Conservation (phyloP, 257 asterid genomes). For the Salvia miltiorrhiza region DNA sequence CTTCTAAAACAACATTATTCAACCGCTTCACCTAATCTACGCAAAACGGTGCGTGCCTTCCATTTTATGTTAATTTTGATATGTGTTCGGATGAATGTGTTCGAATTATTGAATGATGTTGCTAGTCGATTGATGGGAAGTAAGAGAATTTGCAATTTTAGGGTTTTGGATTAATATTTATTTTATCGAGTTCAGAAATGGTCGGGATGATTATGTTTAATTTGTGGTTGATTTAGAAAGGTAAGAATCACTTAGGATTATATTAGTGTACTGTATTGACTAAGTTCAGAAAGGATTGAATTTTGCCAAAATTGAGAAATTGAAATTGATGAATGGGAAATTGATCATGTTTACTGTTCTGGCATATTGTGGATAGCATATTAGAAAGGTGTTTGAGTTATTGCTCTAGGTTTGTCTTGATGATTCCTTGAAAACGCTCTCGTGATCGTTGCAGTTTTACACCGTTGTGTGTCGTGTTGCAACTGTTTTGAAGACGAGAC, state of each 20-base stretch:
- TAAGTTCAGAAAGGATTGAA: not conserved
- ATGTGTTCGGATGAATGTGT: conserved; percentile 12
- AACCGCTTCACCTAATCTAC: conserved; percentile 69
- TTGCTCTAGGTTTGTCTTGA: not conserved
- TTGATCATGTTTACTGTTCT: not conserved
- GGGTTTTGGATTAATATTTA: not conserved
- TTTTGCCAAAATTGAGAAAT: not conserved
- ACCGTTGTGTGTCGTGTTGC: conserved; percentile 73
- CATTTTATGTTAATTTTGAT: not conserved
- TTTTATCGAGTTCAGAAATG: not conserved
- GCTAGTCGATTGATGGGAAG: not conserved
- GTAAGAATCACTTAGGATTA: not conserved
- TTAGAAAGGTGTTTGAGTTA: not conserved
- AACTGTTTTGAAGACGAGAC: conserved; percentile 81
- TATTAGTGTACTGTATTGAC: not conserved
- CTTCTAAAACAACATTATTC: conserved; percentile 68
- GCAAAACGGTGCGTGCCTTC: conserved; percentile 45
- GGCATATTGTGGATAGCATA: not conserved
- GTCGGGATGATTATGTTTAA: not conserved
- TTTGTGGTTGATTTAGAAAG: not conserved
- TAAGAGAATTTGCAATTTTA: not conserved
- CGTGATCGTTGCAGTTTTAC: conserved; percentile 55
- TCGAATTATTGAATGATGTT: not conserved
- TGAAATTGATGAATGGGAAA: not conserved
- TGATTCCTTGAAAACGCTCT: not conserved